These are phyloP conservation scores for Raffaelea arxii DNA, from an alignment of 2,329 filamentous ascomycete species.

Conservation along the genomic window DNA sequence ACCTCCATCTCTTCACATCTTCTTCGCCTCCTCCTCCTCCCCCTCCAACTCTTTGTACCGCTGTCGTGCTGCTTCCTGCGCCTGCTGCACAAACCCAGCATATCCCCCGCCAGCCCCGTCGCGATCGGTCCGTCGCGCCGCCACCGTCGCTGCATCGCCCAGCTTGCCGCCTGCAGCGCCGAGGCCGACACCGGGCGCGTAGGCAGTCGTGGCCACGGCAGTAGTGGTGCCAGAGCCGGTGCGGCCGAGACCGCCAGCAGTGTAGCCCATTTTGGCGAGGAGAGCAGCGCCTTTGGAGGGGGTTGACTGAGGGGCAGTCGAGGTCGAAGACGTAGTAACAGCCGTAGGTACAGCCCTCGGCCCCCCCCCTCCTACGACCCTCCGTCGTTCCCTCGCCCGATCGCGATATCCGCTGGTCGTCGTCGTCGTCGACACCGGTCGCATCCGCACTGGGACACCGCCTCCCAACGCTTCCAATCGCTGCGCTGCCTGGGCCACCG, in stretches of 20 bases:
- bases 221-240: constrained; percentile 53
- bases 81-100: constrained; percentile 52
- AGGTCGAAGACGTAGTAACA: constrained; percentile 11
- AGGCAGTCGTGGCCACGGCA: constrained; percentile 54
- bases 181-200: constrained; percentile 58
- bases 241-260: constrained; percentile 54
- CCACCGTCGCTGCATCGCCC: constrained; percentile 57
- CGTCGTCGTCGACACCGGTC: constrained; percentile 6
- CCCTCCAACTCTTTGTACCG: constrained; percentile 27
- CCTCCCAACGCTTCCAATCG: too few relatives aligned
- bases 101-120: constrained; percentile 31
- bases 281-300: constrained; percentile 56
- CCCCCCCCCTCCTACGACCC: neutral
- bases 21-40: constrained; percentile 1
- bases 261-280: constrained; percentile 67
- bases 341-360: constrained; percentile 15
- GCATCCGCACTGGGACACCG: too few relatives aligned
- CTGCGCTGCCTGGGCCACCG: constrained; percentile 19
- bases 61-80: constrained; percentile 56
- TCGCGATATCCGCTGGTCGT: constrained; percentile 44
- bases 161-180: constrained; percentile 61
- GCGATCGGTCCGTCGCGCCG: constrained; percentile 50
- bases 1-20: neutral
- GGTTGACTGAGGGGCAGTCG: constrained; percentile 24
- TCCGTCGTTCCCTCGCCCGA: constrained; percentile 55